These are phyloP conservation scores for Iris macrosiphon DNA, from an alignment of 106 monocot species.

Conservation along the genomic window DNA sequence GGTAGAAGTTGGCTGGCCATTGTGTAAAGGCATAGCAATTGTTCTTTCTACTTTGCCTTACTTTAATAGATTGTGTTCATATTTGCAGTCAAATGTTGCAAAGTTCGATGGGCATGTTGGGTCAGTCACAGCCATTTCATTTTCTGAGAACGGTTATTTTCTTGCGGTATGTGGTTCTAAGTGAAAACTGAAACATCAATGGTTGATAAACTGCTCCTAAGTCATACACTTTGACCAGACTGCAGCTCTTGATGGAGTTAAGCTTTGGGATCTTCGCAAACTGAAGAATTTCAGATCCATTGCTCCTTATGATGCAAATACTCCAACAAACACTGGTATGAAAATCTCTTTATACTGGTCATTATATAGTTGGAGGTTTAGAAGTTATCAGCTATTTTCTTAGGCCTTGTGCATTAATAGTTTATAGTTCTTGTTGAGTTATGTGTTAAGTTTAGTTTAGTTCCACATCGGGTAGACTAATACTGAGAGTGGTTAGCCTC, in stretches of 20 bases:
- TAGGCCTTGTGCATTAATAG: no score
- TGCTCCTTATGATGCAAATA: slow-evolving; percentile 76
- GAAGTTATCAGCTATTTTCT: no score
- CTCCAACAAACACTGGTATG: slow-evolving; percentile 88
- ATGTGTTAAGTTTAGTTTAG: no score
- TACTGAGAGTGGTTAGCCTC: no score
- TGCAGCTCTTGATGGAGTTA: slow-evolving; percentile 87
- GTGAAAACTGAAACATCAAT: not conserved
- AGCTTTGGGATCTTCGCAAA: slow-evolving; percentile 96
- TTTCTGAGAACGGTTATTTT: slow-evolving; percentile 94
- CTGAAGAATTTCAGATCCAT: slow-evolving; percentile 85
- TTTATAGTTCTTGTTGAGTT: no score
- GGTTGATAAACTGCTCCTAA: not conserved
- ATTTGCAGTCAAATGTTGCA: slow-evolving; percentile 70
- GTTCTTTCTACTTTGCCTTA: not conserved
- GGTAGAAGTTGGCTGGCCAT: slow-evolving; percentile 28
- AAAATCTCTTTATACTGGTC: no score
- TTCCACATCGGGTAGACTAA: no score
- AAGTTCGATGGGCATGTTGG: slow-evolving; percentile 90
- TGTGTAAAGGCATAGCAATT: not conserved
- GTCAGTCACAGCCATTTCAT: slow-evolving; percentile 75
- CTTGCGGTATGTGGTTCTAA: slow-evolving; percentile 59
- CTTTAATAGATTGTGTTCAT: not conserved
- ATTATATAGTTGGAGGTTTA: no score
- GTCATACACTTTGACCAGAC: slow-evolving; percentile 46